Evolutionary conservation across 306 rosid species (phyloP).

Genomic region (Quercus agrifolia): DNA sequence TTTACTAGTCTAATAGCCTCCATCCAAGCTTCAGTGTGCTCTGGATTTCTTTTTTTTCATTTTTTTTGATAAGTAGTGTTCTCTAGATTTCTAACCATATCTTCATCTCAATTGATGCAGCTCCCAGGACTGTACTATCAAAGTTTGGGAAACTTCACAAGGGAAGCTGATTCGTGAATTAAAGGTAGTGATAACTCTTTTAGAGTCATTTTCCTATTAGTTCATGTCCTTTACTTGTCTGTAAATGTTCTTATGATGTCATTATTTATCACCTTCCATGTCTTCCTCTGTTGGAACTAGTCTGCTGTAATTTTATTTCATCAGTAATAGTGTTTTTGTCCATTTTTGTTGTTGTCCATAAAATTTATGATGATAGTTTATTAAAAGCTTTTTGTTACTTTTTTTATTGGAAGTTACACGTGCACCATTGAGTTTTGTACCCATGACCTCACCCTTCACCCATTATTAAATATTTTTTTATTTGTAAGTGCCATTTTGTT

Average conservation of each 20-base stretch:
- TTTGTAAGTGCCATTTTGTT: no score
- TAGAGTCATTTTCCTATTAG: neutral
- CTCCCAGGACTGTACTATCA: conserved; percentile 90
- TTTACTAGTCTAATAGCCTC: neutral
- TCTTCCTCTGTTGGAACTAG: neutral
- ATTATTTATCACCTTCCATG: neutral
- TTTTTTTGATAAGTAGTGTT: neutral
- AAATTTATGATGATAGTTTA: neutral
- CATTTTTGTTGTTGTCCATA: neutral
- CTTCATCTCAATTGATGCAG: conserved; percentile 38
- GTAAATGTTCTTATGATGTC: neutral
- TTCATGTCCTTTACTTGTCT: neutral
- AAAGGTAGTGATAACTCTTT: conserved; percentile 41
- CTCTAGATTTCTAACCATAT: conserved; percentile 12
- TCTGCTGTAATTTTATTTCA: neutral
- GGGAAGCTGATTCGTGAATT: conserved; percentile 92
- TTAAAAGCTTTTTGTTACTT: neutral
- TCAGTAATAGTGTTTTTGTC: neutral
- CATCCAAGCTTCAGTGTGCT: neutral
- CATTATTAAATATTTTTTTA: no score
- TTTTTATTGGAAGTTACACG: no score
- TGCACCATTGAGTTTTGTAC: no score
- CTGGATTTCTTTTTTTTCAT: neutral
- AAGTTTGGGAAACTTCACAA: conserved; percentile 90
- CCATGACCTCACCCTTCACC: no score